phyloP scores from a whole-genome alignment of 768 basidiomycete genomes.

The Clathrus columnatus region DNA sequence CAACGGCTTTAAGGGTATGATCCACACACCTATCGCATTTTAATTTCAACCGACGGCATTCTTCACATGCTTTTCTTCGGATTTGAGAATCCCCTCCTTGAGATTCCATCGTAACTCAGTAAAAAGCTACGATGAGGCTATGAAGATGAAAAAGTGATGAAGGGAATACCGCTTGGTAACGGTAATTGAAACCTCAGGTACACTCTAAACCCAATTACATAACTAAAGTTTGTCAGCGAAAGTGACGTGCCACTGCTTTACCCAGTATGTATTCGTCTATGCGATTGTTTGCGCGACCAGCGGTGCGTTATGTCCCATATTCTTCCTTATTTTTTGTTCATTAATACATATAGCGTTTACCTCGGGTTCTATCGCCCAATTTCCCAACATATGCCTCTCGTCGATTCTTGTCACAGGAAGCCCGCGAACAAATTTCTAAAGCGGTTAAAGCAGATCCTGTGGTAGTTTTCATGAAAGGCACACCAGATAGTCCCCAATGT shows the following conservation, averaged over 20 bases:
- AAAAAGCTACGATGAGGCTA: not conserved
- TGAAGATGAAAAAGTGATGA: not conserved
- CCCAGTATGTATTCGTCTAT: constrained; percentile 3
- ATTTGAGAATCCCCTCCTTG: not conserved
- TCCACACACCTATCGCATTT: constrained; percentile 12
- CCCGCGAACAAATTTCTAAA: constrained; percentile 53
- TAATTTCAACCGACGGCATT: constrained; percentile 11
- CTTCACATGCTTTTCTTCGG: constrained; percentile 11
- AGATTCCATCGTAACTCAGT: not conserved
- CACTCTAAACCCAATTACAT: too few species aligned
- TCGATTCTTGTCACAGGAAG: constrained; percentile 56
- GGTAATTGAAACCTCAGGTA: too few species aligned
- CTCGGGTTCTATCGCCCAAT: not conserved
- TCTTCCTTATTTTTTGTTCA: not conserved
- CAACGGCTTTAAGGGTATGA: not conserved
- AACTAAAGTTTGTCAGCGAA: too few species aligned
- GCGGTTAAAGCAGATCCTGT: constrained; percentile 72
- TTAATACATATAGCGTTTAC: not conserved
- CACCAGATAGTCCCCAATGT: constrained; percentile 76
- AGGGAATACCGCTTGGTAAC: not conserved
- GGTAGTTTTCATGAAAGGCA: constrained; percentile 98
- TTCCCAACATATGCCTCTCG: constrained; percentile 6
- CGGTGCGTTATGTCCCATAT: not conserved
- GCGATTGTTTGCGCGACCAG: not conserved
- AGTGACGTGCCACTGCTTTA: too few species aligned